Conservation (phyloP, 371 early-diverging fungal genomes). For the Encephalitozoon cuniculi region DNA sequence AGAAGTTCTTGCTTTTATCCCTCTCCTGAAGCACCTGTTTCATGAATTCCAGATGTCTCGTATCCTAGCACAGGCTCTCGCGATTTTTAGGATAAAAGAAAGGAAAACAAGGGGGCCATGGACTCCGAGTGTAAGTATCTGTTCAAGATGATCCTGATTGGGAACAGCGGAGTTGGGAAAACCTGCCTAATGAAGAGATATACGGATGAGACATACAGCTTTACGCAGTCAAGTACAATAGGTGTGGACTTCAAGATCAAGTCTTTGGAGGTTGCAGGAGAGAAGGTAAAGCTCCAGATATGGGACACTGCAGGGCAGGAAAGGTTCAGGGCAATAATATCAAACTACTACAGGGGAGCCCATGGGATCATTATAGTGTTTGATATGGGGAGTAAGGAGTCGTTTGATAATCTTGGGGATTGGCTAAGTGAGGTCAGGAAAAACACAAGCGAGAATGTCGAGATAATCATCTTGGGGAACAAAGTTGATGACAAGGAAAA, state of each 20-base stretch:
- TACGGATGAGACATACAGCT: slow-evolving; percentile 88
- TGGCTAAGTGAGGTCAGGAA: slow-evolving; percentile 96
- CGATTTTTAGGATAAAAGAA: slow-evolving; percentile 1
- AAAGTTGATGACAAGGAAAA: slow-evolving; percentile 82
- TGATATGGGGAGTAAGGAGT: slow-evolving; percentile 91
- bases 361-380: slow-evolving; percentile 96
- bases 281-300: slow-evolving; percentile 87
- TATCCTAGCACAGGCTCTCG: not conserved
- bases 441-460: slow-evolving; percentile 77
- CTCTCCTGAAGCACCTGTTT: not conserved
- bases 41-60: not conserved
- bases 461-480: slow-evolving; percentile 94
- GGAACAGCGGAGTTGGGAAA: slow-evolving; percentile 96
- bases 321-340: slow-evolving; percentile 94
- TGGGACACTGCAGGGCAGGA: slow-evolving; percentile 99
- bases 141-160: slow-evolving; percentile 89
- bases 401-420: slow-evolving; percentile 85
- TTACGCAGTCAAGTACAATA: slow-evolving; percentile 91
- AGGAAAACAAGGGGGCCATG: slow-evolving; percentile 29
- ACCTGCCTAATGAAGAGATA: slow-evolving; percentile 84
- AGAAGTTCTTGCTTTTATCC: not conserved
- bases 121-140: slow-evolving; percentile 69
- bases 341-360: slow-evolving; percentile 68
- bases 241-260: slow-evolving; percentile 99
- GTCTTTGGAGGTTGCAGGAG: slow-evolving; percentile 74